Base-by-base conservation (phyloP, 2,329 filamentous ascomycete genomes). In the Fusarium siculi region DNA sequence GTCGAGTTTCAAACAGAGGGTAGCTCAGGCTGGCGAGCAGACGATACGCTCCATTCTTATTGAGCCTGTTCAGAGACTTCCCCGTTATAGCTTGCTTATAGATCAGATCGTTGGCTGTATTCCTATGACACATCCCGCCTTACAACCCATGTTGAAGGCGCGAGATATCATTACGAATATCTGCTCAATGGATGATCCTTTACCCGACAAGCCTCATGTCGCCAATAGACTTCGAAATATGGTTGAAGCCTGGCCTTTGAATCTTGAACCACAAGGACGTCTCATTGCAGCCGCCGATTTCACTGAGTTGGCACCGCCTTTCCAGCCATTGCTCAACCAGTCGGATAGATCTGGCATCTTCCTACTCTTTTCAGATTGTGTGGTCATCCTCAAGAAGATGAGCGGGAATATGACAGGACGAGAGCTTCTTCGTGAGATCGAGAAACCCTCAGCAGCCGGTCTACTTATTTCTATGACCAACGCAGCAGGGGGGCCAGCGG, bases 131-230 rank as follows among this genome's bases (percentile, higher is more conserved):
- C 95, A 98, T 80, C 93, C 95, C 6, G 95, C 95, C 1, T 87
- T 97, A 59, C 92, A 93, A 74, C 87, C 89, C 6, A 92, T 99
- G 83, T 88, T 98, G 46, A 95, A 94, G 79, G 95, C 96, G 1
- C 89, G 96, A 74, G 96, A 98, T 80, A 93, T 97, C 59, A 95
- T 99, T 74, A 95, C 95, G 25, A 96, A 97, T 60, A 99, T 99
- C 47, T 99, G 96, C 82, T 97, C 96, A 21, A 92, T 98, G 84
- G 96, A 98, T 77, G 93, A 84, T 79, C 93, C 78, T 77, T 86
- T 81, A 76, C 89, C 85, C 7, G 92, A 94, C 77, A 93, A 94
- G 74, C 91, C 91, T 15, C 93, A 93, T 74, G 87, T 94, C 49
- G 88, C 92, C 39, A 92, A 91, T 74, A 91, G 93, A 46, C 84